Evolutionary conservation across 2,329 filamentous ascomycete species (phyloP).

Genomic region (Penicillium vulpinum): DNA sequence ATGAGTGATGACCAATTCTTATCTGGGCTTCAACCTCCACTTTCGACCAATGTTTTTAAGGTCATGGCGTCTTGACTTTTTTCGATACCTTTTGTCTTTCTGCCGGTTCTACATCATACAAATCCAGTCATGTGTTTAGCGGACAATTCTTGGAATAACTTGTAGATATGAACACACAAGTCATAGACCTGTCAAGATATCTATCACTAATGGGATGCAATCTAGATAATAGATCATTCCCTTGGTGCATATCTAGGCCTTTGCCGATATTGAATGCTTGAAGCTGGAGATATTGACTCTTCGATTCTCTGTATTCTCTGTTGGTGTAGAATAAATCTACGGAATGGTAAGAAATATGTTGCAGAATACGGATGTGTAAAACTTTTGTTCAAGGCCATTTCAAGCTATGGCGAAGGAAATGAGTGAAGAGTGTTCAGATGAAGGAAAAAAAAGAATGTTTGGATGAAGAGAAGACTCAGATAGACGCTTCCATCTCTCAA

Average conservation of each 20-base stretch:
- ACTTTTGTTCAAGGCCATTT: not conserved
- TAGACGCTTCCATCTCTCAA: too few relatives aligned
- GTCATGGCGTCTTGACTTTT: slow-evolving; percentile 20
- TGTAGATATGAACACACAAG: not conserved
- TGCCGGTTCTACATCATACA: slow-evolving; percentile 17
- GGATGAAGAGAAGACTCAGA: not conserved
- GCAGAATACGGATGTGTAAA: too few relatives aligned
- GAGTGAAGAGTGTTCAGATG: not conserved
- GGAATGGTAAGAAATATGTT: not conserved
- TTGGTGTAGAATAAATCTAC: not conserved
- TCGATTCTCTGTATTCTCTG: not conserved
- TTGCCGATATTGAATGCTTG: too few relatives aligned
- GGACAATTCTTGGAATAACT: not conserved
- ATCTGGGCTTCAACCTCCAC: slow-evolving; percentile 10
- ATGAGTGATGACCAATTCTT: slow-evolving; percentile 22
- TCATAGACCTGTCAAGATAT: too few relatives aligned
- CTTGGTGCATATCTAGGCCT: not conserved
- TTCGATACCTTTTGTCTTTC: slow-evolving; percentile 20
- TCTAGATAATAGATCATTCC: not conserved
- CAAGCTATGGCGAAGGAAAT: not conserved
- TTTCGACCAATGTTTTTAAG: slow-evolving; percentile 15
- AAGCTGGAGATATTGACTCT: too few relatives aligned
- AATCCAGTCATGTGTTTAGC: slow-evolving; percentile 3
- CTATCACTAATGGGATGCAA: not conserved
- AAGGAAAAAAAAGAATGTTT: too few relatives aligned